phyloP scores from a whole-genome alignment of 805 yeast genomes.

The Candida krabiensis region DNA sequence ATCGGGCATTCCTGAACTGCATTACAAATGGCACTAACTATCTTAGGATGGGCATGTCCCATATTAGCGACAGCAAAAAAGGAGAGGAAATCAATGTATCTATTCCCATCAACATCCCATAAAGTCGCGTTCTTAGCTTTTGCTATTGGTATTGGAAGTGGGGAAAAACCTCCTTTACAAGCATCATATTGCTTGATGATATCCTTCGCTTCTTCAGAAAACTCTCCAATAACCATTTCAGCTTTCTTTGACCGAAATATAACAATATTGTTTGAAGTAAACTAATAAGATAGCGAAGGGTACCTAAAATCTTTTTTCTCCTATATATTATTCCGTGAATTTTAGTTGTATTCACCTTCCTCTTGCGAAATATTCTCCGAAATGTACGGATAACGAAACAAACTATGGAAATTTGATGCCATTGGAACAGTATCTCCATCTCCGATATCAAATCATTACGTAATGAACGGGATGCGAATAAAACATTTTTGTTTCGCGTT shows the following conservation, averaged over 20 bases:
- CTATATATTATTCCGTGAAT: background rate
- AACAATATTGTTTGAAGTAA: too few species aligned
- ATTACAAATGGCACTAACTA: slow-evolving; percentile 26
- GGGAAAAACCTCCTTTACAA: slow-evolving; percentile 25
- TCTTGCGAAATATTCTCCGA: background rate
- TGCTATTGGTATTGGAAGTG: slow-evolving; percentile 24
- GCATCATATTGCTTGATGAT: slow-evolving; percentile 14
- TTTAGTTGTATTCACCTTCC: background rate
- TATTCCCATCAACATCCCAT: slow-evolving; percentile 30
- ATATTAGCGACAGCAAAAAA: slow-evolving; percentile 32
- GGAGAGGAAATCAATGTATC: slow-evolving; percentile 29
- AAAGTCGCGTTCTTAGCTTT: slow-evolving; percentile 23
- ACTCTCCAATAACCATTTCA: slow-evolving; percentile 3
- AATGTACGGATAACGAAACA: background rate
- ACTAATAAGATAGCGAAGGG: background rate
- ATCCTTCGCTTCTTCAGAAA: slow-evolving; percentile 8
- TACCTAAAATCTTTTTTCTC: background rate
- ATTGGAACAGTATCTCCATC: too few species aligned
- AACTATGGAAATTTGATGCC: background rate
- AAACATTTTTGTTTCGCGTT: too few species aligned
- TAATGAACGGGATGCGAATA: too few species aligned
- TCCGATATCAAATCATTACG: too few species aligned
- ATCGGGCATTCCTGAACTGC: slow-evolving; percentile 22
- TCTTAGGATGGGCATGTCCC: slow-evolving; percentile 32
- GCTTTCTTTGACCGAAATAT: too few species aligned